Conservation (phyloP, 768 basidiomycete species). For the Coprinopsis cinerea region DNA sequence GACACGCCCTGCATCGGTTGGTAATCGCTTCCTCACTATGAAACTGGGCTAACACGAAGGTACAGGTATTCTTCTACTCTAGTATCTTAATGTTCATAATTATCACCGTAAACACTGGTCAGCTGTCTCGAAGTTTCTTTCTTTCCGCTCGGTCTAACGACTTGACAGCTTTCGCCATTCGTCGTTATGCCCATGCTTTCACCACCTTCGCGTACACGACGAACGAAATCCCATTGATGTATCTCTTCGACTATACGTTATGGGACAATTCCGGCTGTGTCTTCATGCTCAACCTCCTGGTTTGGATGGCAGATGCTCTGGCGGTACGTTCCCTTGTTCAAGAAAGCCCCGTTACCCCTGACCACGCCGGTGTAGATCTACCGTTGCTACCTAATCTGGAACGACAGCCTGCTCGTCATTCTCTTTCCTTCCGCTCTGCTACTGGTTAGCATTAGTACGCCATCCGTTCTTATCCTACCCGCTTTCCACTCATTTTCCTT, state of each 20-base stretch:
- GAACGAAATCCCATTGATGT: neutral
- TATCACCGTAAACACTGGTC: neutral
- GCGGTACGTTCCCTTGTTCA: neutral
- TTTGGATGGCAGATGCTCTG: neutral
- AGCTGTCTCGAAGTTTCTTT: neutral
- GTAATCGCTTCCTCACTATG: neutral
- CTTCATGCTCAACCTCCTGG: neutral
- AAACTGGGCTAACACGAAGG: neutral
- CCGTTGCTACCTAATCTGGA: neutral
- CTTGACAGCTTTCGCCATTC: neutral
- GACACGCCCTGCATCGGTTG: neutral
- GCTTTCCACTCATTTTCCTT: no score
- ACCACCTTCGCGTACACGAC: neutral
- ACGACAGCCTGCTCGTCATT: neutral
- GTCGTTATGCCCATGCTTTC: neutral
- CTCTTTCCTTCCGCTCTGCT: neutral
- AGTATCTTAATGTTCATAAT: neutral
- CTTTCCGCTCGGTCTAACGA: neutral
- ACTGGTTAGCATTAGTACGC: neutral
- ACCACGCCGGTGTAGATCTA: neutral
- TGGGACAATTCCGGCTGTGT: neutral
- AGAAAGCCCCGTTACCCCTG: neutral
- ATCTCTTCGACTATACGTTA: neutral
- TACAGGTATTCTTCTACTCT: neutral
- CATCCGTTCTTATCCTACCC: no score